Conservation (phyloP, 805 yeast species). For the Nematodospora valgi region DNA sequence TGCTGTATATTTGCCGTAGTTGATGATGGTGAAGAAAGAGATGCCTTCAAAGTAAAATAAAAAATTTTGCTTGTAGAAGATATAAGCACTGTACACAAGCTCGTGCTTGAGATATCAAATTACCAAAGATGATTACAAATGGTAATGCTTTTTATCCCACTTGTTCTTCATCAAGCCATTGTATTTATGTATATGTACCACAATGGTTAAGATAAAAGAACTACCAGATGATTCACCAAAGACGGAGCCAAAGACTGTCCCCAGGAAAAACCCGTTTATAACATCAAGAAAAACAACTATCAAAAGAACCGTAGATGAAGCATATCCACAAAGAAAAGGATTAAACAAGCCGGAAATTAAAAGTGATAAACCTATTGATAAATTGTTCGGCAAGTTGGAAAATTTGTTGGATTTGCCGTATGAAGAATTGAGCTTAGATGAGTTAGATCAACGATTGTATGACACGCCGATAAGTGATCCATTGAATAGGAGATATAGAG, state of each 20-base stretch:
- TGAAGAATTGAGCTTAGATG: constrained; percentile 19
- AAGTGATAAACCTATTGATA: constrained; percentile 32
- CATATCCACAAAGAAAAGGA: constrained; percentile 31
- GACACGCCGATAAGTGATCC: neutral
- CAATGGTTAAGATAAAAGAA: too few relatives aligned
- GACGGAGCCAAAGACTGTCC: neutral
- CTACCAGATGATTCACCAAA: neutral
- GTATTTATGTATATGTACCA: too few relatives aligned
- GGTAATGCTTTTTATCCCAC: too few relatives aligned
- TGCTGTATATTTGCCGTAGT: neutral
- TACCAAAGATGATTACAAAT: too few relatives aligned
- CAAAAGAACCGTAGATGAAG: constrained; percentile 27
- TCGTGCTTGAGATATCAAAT: too few relatives aligned
- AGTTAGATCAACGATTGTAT: constrained; percentile 12
- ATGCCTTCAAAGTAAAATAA: too few relatives aligned
- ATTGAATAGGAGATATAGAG: constrained; percentile 10
- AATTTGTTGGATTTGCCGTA: constrained; percentile 19
- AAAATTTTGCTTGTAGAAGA: too few relatives aligned
- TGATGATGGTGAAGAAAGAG: neutral
- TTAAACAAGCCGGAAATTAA: constrained; percentile 27
- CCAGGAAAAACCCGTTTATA: constrained; percentile 30
- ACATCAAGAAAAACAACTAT: constrained; percentile 24
- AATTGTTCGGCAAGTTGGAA: constrained; percentile 29
- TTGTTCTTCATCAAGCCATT: too few relatives aligned
- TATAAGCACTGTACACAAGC: too few relatives aligned